Evolutionary conservation across 805 yeast genomes (phyloP), one percentile per base, ranked within the genome.

Genomic region (Nakazawaea pomicola): DNA sequence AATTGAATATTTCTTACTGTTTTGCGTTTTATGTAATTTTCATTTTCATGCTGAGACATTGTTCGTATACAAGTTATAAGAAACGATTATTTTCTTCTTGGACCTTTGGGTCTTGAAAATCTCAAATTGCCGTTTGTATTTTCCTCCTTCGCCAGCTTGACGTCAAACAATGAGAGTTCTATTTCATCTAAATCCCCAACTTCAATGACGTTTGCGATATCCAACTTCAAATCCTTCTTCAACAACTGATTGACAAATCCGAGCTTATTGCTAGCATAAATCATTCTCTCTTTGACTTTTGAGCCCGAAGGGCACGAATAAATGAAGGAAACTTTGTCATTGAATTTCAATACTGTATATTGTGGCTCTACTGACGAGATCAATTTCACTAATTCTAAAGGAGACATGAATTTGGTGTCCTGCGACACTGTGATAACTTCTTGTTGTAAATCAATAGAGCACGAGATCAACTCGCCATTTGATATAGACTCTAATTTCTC

Each of bases 271-370:
- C 95, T 76, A 1, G 99, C 98, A 55, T 89, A 88, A 38, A 89
- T 59, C 97, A 91, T 91, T 52, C 98, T 74, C 39, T 89, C 93
- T 59, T 82, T 84, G 30, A 93, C 93, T 61, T 80, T 81, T 32
- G 96, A 82, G 1, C 90, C 89, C 0, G 95, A 78, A 3, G 99
- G 98, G 60, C 96, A 90, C 6, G 91, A 72, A 57, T 87, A 87
- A 24, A 90, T 76, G 58, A 91, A 89, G 25, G 75, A 76, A 29
- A 53, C 51, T 33, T 67, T 59, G 6, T 49, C 50, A 2, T 62
- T 61, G 46, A 65, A 65, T 36, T 65, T 70, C 55, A 72, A 73
- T 19, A 85, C 48, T 23, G 76, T 75, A 57, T 78, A 89, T 53
- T 63, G 86, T 61, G 80, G 88, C 46, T 54, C 69, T 11, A 56